Evolutionary conservation across 345 rosid species (phyloP).

Genomic region (Tarenaya hassleriana): DNA sequence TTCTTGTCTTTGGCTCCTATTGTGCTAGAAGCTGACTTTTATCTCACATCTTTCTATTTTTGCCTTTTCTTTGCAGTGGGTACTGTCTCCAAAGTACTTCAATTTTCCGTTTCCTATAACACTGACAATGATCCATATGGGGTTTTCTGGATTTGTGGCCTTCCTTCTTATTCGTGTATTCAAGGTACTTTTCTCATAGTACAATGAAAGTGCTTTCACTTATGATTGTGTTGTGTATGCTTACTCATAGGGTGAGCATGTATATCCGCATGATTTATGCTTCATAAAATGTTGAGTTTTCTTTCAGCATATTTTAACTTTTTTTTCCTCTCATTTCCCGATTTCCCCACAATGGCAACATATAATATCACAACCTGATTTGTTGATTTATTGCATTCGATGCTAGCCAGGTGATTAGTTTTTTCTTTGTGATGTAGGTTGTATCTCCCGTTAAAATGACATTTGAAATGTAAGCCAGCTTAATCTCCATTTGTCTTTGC

Average conservation of each 20-base stretch:
- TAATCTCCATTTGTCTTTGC: background rate
- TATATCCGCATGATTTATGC: background rate
- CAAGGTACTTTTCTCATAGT: slow-evolving; percentile 46
- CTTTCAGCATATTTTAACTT: background rate
- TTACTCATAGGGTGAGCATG: background rate
- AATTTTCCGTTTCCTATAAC: slow-evolving; percentile 86
- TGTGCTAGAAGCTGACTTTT: background rate
- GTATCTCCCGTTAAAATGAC: slow-evolving; percentile 95
- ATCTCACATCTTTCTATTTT: background rate
- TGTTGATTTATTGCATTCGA: background rate
- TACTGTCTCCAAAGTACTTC: slow-evolving; percentile 84
- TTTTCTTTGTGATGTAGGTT: slow-evolving; percentile 46
- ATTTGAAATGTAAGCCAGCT: slow-evolving; percentile 64
- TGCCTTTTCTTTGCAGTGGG: slow-evolving; percentile 65
- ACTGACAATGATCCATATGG: slow-evolving; percentile 95
- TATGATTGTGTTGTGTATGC: background rate
- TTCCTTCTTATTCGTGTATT: slow-evolving; percentile 83
- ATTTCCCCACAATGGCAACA: background rate
- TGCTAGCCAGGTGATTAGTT: slow-evolving; percentile 6
- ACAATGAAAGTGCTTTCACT: background rate
- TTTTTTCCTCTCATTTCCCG: background rate
- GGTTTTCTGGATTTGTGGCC: slow-evolving; percentile 69
- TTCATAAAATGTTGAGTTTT: slow-evolving; percentile 1
- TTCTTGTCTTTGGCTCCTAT: background rate
- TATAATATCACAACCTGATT: background rate